These are phyloP conservation scores for Nyctanthes arbortristis DNA, from an alignment of 257 asterid genomes.

Conservation along the genomic window DNA sequence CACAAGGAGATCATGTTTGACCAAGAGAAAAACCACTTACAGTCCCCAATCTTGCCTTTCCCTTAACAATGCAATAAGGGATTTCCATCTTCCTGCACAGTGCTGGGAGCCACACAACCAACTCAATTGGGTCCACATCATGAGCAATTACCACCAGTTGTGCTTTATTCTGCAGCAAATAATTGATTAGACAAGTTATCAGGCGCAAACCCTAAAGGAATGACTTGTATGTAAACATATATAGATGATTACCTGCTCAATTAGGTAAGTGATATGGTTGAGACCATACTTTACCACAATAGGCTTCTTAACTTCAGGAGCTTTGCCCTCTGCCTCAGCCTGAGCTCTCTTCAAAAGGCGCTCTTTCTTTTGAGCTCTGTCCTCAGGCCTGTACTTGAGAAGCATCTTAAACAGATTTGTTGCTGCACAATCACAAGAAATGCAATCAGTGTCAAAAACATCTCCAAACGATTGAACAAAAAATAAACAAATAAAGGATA, in stretches of 20 bases:
- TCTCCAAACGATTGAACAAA: neutral
- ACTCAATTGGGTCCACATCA: neutral
- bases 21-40: neutral
- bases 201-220: neutral
- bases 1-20: neutral
- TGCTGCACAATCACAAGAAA: neutral
- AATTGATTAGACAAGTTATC: neutral
- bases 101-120: neutral
- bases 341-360: slow-evolving; percentile 9
- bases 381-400: neutral
- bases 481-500: neutral
- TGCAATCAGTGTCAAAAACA: neutral
- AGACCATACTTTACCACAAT: slow-evolving; percentile 6
- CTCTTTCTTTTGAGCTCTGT: neutral
- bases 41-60: slow-evolving; percentile 4
- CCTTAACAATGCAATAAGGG: slow-evolving; percentile 8
- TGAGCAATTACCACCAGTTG: slow-evolving; percentile 1
- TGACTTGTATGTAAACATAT: neutral
- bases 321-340: slow-evolving; percentile 6
- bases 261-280: slow-evolving; percentile 3
- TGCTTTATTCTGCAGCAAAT: neutral
- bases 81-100: slow-evolving; percentile 1
- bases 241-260: neutral
- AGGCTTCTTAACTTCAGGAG: neutral
- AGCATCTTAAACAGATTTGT: neutral